Base-by-base conservation (phyloP, 495 filamentous ascomycete species). In the Lepidopterella palustris region DNA sequence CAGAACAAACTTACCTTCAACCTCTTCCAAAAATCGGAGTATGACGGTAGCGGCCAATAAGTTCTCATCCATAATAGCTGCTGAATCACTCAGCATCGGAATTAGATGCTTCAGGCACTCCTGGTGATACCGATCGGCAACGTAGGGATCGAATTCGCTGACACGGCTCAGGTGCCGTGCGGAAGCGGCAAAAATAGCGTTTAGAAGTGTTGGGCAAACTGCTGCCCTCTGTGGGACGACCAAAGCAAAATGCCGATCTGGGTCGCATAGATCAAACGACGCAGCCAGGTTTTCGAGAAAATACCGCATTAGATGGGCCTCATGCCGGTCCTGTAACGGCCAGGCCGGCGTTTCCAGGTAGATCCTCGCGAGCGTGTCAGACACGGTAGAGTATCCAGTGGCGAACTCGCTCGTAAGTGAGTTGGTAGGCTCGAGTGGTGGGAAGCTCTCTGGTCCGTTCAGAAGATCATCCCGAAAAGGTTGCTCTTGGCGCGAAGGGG, bases 1-100 rank as follows among this genome's bases (percentile, higher is more conserved):
- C 10, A 18, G 9, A 42, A 31, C 51, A 35, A 32, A 57, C 73
- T 70, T 68, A 80, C 81, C 76, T 57, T 83, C 78, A 64, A 84
- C 81, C 61, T 85, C 84, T 70, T 85, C 81, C 11, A 83, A 67
- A 40, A 84, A 78, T 18, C 82, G 76, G 21, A 85, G 72, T 55
- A 86, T 84, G 6, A 86, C 80, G 3, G 77, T 80, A 2, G 82
- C 80, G 3, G 82, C 81, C 48, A 86, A 78, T 4, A 83, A 73
- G 40, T 85, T 79, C 59, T 82, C 81, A 53, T 84, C 82, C 18
- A 76, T 73, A 9, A 84, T 74, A 8, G 79, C 79, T 1, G 80
- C 74, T 20, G 75, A 71, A 29, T 82, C 70, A 61, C 78, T 67
- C 28, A 79, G 67, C 62, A 77, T 72, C 0, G 77, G 68, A 8